A percentile compares a stretch with the other conserved stretches of the same genome.
Conservation (phyloP, 2,329 filamentous ascomycete species). For the Lasiodiplodia sp. region DNA sequence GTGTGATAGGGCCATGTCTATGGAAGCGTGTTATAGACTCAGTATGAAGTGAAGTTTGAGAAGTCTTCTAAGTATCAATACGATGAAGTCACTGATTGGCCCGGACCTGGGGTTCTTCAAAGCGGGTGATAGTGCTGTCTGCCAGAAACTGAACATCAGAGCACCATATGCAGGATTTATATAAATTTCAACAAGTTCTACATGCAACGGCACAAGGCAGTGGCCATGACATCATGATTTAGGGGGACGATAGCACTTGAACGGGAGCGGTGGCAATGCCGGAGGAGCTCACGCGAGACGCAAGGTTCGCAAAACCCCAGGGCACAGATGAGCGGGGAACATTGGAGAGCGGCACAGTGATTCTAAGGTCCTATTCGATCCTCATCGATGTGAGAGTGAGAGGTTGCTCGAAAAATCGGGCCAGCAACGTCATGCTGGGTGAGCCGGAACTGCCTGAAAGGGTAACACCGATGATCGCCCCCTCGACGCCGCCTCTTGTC, state of each 20-base stretch:
- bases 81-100: too few species aligned
- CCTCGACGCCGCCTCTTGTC: not conserved
- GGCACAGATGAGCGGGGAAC: conserved; percentile 2
- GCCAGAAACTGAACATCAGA: too few species aligned
- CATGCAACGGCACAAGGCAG: not conserved
- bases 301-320: not conserved
- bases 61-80: too few species aligned
- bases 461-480: conserved; percentile 1
- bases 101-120: too few species aligned
- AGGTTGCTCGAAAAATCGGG: not conserved
- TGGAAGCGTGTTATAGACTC: too few species aligned
- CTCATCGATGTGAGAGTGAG: not conserved
- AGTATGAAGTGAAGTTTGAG: too few species aligned
- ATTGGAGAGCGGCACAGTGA: not conserved
- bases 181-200: not conserved
- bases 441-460: not conserved
- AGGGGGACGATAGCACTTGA: not conserved
- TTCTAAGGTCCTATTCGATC: not conserved
- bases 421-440: not conserved
- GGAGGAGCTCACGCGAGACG: not conserved
- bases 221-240: not conserved
- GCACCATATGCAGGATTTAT: not conserved
- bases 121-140: too few species aligned
- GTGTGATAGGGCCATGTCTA: conserved; percentile 1
- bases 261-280: not conserved